Evolutionary conservation across 192 early-diverging fungal genomes (phyloP).

Genomic region (Thoreauomyces humboldtii): DNA sequence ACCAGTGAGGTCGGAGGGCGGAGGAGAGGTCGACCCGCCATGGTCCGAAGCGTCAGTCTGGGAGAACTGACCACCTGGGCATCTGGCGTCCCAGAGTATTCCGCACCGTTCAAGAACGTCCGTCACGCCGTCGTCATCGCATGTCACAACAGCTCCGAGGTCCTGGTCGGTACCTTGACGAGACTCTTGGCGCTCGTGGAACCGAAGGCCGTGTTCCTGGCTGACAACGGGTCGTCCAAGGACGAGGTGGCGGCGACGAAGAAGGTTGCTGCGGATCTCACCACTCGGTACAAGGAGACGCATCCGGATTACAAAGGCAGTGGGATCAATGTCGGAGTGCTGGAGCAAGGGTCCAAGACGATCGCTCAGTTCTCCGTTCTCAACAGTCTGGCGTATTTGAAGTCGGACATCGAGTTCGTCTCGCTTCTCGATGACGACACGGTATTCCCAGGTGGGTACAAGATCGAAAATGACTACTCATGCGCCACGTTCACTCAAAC

Average conservation of each 20-base stretch:
- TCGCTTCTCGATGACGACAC: conserved; percentile 29
- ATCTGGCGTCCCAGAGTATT: too few relatives aligned
- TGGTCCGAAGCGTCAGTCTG: too few relatives aligned
- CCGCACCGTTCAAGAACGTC: background rate
- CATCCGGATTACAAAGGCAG: conserved; percentile 9
- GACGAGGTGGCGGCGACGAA: conserved; percentile 21
- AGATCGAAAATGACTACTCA: background rate
- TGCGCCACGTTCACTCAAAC: conserved; percentile 4
- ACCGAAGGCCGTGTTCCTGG: conserved; percentile 24
- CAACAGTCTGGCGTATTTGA: conserved; percentile 4
- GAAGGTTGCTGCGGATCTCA: background rate
- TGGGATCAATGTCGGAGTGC: conserved; percentile 6
- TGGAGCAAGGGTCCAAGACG: conserved; percentile 20
- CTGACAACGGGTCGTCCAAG: conserved; percentile 25
- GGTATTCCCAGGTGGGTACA: conserved; percentile 6
- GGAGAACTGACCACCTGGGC: too few relatives aligned
- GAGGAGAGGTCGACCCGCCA: too few relatives aligned
- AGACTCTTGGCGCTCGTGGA: conserved; percentile 10
- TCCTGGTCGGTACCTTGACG: conserved; percentile 9
- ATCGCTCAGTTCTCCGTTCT: conserved; percentile 22
- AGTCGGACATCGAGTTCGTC: conserved; percentile 10
- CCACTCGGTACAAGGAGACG: conserved; percentile 11
- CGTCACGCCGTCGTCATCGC: conserved; percentile 23
- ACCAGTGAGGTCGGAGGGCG: too few relatives aligned
- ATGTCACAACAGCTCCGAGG: conserved; percentile 26